Evolutionary conservation across 2,329 filamentous ascomycete genomes (phyloP).

Genomic region (Rutstroemia sydowiana): DNA sequence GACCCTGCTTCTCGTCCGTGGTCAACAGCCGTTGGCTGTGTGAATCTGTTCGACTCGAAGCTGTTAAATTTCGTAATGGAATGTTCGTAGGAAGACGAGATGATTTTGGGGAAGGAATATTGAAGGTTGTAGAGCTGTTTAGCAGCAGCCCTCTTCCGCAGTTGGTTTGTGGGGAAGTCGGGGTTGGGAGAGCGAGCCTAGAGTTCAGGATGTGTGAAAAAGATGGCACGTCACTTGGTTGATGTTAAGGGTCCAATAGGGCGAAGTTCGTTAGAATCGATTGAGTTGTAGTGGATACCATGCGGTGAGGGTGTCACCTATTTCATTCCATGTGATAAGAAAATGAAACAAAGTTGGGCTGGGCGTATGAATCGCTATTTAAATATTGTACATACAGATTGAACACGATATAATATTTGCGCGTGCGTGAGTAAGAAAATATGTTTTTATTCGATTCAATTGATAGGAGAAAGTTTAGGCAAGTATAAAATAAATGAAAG

Average conservation of each 20-base stretch:
- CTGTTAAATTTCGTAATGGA: conserved; percentile 68
- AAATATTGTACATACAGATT: conserved; percentile 1
- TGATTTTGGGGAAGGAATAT: conserved; percentile 70
- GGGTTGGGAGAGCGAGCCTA: background rate
- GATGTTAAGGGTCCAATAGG: conserved; percentile 1
- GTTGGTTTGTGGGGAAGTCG: conserved; percentile 11
- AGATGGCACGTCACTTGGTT: conserved; percentile 11
- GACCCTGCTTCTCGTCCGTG: conserved; percentile 35
- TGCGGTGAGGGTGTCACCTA: conserved; percentile 1
- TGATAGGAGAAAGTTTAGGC: too few relatives aligned
- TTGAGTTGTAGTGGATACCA: conserved; percentile 4
- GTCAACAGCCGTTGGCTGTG: conserved; percentile 42
- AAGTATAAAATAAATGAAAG: too few relatives aligned
- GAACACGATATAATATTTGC: conserved; percentile 2
- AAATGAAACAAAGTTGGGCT: conserved; percentile 3
- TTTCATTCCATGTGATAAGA: conserved; percentile 10
- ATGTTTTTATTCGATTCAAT: too few relatives aligned
- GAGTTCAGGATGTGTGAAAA: conserved; percentile 3
- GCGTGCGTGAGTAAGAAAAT: conserved; percentile 1
- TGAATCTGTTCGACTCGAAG: conserved; percentile 26
- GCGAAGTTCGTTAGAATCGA: conserved; percentile 2
- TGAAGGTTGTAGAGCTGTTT: conserved; percentile 67
- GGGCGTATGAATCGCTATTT: conserved; percentile 2
- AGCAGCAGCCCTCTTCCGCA: conserved; percentile 56
- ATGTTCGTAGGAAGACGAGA: conserved; percentile 73